Evolutionary conservation across 2,329 filamentous ascomycete genomes (phyloP).

Genomic region (Cercospora canescens): DNA sequence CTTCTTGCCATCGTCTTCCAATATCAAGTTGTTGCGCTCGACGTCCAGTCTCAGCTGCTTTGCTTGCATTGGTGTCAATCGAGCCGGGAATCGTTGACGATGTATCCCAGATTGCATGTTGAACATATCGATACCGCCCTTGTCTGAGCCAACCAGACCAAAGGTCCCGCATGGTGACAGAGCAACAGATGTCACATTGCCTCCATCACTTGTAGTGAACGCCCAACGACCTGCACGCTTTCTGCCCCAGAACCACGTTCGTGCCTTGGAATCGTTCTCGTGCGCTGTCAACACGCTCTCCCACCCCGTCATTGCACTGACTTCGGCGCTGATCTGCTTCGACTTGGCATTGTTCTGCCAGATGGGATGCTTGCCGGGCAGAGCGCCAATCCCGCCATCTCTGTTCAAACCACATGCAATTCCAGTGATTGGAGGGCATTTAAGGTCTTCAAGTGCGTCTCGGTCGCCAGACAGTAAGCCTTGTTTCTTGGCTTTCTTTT

Average conservation of each 20-base stretch:
- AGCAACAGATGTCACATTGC: constrained; percentile 79
- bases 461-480: constrained; percentile 59
- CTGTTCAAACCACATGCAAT: constrained; percentile 91
- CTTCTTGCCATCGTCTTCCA: constrained; percentile 43
- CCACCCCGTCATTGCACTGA: constrained; percentile 84
- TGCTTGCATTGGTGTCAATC: constrained; percentile 74
- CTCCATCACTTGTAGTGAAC: constrained; percentile 79
- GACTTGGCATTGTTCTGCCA: constrained; percentile 71
- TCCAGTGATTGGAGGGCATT: constrained; percentile 87
- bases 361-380: constrained; percentile 73
- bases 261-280: constrained; percentile 76
- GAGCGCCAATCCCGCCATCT: constrained; percentile 87
- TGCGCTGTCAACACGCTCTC: constrained; percentile 96
- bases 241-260: constrained; percentile 98
- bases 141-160: constrained; percentile 81
- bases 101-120: constrained; percentile 92
- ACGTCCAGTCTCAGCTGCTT: constrained; percentile 69
- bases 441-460: constrained; percentile 61
- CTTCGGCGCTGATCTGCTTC: constrained; percentile 68
- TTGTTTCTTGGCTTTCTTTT: constrained; percentile 84
- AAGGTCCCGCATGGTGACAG: constrained; percentile 94
- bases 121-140: constrained; percentile 88
- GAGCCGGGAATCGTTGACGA: constrained; percentile 82
- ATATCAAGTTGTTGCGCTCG: constrained; percentile 30
- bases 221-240: constrained; percentile 93